phyloP scores from a whole-genome alignment of 345 rosid species.

The Brassica cretica region DNA sequence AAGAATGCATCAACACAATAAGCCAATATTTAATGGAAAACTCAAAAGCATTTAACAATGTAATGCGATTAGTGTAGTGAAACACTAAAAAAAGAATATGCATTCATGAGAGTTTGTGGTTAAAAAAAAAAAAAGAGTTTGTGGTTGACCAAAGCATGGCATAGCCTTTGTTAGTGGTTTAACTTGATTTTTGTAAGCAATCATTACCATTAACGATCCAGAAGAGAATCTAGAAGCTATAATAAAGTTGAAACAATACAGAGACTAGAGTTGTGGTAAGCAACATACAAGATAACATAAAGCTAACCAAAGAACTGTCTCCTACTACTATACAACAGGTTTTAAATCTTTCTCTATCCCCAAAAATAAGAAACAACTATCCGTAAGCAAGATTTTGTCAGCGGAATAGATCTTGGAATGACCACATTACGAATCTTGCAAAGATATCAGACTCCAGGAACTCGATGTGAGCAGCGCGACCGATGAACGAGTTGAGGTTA shows the following conservation, averaged over 20 bases:
- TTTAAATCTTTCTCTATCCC: conserved; percentile 17
- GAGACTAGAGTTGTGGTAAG: conserved; percentile 1
- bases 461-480: conserved; percentile 96
- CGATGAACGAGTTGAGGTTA: conserved; percentile 81
- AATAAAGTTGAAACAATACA: not conserved
- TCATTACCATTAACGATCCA: not conserved
- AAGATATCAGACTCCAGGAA: conserved; percentile 88
- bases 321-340: conserved; percentile 40
- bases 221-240: conserved; percentile 15
- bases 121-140: not conserved
- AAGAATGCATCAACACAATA: not conserved
- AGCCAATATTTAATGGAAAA: not conserved
- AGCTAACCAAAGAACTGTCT: conserved; percentile 29
- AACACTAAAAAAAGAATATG: not conserved
- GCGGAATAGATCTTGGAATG: conserved; percentile 74
- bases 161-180: not conserved
- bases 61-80: not conserved
- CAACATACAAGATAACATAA: conserved; percentile 8
- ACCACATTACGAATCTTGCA: conserved; percentile 94
- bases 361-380: not conserved
- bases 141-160: conserved; percentile 15
- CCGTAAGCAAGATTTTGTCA: conserved; percentile 27
- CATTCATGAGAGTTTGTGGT: not conserved
- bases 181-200: conserved; percentile 1
- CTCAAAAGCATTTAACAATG: not conserved